Conservation (phyloP, 208 protist species). For the Crithidia sp. region DNA sequence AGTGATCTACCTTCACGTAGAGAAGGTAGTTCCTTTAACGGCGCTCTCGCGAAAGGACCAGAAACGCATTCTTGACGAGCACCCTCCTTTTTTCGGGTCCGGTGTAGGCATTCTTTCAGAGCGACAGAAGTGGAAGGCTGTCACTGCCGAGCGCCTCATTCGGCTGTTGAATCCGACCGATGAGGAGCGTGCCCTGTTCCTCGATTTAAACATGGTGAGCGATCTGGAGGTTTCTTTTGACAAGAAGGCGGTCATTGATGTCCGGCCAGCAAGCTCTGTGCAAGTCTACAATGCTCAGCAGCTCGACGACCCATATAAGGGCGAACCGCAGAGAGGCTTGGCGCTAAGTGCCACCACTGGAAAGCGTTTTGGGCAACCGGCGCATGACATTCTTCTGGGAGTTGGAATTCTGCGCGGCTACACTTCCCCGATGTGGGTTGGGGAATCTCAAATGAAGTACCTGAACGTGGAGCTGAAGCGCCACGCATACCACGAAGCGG, state of each 20-base stretch:
- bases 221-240: slow-evolving; percentile 62
- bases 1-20: slow-evolving; percentile 76
- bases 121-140: slow-evolving; percentile 81
- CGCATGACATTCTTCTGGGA: slow-evolving; percentile 86
- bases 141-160: slow-evolving; percentile 75
- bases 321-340: slow-evolving; percentile 77
- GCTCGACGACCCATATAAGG: slow-evolving; percentile 89
- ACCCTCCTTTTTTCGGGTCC: slow-evolving; percentile 87
- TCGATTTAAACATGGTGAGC: slow-evolving; percentile 64
- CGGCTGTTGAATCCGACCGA: slow-evolving; percentile 72
- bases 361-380: slow-evolving; percentile 85
- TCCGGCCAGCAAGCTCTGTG: slow-evolving; percentile 76
- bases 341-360: slow-evolving; percentile 85
- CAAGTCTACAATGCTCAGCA: slow-evolving; percentile 86
- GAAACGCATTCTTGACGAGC: slow-evolving; percentile 79
- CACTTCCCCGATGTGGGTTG: slow-evolving; percentile 88
- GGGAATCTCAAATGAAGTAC: slow-evolving; percentile 82
- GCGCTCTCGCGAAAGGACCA: slow-evolving; percentile 59
- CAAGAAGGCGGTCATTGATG: slow-evolving; percentile 69
- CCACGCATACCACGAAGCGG: slow-evolving; percentile 41
- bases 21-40: slow-evolving; percentile 75
- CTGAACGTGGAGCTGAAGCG: slow-evolving; percentile 74
- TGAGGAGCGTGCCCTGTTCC: slow-evolving; percentile 79
- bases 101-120: slow-evolving; percentile 89
- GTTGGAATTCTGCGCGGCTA: slow-evolving; percentile 89